Percentiles rank a stretch among this genome's conserved stretches.
Evolutionary conservation across 257 asterid genomes (phyloP).

Genomic region (Ophiorrhiza pumila): DNA sequence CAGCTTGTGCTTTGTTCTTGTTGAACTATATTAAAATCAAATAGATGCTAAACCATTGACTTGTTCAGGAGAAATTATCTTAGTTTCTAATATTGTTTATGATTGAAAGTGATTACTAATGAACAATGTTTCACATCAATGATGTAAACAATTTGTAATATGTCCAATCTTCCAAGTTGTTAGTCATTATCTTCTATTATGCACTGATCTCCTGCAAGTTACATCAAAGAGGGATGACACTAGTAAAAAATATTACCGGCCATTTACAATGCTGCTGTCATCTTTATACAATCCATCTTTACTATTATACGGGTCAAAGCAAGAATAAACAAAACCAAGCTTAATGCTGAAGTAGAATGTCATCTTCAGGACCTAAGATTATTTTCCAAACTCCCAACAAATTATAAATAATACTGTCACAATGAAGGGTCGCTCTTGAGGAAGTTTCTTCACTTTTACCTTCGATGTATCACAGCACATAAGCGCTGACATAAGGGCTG

Average conservation of each 20-base stretch:
- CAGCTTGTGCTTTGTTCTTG: neutral
- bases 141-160: neutral
- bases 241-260: neutral
- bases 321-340: neutral
- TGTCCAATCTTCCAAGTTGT: neutral
- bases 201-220: neutral
- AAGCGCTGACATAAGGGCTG: neutral
- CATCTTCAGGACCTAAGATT: neutral
- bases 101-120: neutral
- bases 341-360: neutral
- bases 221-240: neutral
- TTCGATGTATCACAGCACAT: neutral
- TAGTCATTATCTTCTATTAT: neutral
- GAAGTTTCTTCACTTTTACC: slow-evolving; percentile 7
- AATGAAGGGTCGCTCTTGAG: neutral
- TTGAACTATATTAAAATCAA: neutral
- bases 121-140: neutral
- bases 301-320: neutral
- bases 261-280: neutral
- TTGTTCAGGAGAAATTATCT: neutral
- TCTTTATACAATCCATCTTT: neutral
- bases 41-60: neutral
- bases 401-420: neutral
- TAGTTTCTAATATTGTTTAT: neutral
- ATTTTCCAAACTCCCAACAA: neutral